Conservation (phyloP, 2,329 filamentous ascomycete species). For the Blastomyces parvus region DNA sequence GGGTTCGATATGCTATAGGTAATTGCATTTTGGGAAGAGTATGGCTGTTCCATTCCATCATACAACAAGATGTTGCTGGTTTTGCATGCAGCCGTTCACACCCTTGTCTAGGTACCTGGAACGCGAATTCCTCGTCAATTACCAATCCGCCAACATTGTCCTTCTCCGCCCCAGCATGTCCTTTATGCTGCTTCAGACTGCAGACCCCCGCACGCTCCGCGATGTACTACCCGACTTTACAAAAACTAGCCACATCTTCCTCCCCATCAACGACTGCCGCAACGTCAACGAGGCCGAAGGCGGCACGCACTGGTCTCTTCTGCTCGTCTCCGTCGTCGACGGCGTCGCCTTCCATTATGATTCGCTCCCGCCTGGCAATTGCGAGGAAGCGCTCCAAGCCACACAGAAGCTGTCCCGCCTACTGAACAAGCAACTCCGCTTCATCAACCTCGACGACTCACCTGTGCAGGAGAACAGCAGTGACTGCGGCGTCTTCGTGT, state of each 20-base stretch:
- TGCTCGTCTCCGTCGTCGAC: constrained; percentile 81
- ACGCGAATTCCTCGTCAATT: constrained; percentile 70
- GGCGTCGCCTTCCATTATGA: constrained; percentile 96
- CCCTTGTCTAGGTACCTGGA: constrained; percentile 59
- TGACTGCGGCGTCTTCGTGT: constrained; percentile 95
- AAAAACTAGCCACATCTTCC: constrained; percentile 80
- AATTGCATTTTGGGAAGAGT: constrained; percentile 98
- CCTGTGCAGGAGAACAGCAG: constrained; percentile 87
- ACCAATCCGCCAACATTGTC: constrained; percentile 74
- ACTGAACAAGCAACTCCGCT: constrained; percentile 56
- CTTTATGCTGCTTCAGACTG: constrained; percentile 74
- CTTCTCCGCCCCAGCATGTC: constrained; percentile 89
- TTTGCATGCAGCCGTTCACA: constrained; percentile 9
- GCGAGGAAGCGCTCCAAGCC: constrained; percentile 59
- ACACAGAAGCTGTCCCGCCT: constrained; percentile 60
- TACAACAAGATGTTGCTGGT: constrained; percentile 3
- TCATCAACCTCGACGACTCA: constrained; percentile 72
- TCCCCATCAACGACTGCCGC: constrained; percentile 84
- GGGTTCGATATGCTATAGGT: constrained; percentile 46
- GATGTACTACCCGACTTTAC: constrained; percentile 72
- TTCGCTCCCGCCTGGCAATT: constrained; percentile 67
- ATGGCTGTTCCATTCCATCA: constrained; percentile 26
- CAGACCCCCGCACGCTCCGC: constrained; percentile 47
- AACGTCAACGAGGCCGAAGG: constrained; percentile 72
- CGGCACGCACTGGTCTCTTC: constrained; percentile 87